Conservation (phyloP, 129 eudicot genomes). For the Gnaphalium uliginosum region DNA sequence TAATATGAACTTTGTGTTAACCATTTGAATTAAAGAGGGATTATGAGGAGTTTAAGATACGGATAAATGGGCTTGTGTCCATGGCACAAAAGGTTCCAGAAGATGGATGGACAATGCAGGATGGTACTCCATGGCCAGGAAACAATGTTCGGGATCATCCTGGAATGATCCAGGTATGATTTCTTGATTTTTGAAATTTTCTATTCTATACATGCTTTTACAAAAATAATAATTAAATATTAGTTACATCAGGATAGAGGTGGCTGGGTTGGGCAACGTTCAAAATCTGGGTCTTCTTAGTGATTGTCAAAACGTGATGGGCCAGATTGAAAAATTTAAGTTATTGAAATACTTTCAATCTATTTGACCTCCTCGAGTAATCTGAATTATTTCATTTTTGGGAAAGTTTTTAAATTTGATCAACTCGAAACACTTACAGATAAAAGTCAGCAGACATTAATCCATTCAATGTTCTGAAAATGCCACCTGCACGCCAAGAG, state of each 20-base stretch:
- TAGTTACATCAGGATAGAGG: not conserved
- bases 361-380: no score
- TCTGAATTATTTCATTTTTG: not conserved
- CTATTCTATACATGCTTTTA: not conserved
- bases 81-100: slow-evolving; percentile 75
- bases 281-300: no score
- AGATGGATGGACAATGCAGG: slow-evolving; percentile 87
- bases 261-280: not conserved
- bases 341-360: no score
- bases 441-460: no score
- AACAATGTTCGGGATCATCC: slow-evolving; percentile 83
- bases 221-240: not conserved
- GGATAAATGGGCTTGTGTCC: slow-evolving; percentile 64
- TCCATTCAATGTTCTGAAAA: not conserved
- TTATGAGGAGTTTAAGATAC: slow-evolving; percentile 72
- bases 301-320: not conserved
- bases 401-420: no score
- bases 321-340: not conserved
- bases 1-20: not conserved
- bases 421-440: not conserved
- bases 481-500: no score
- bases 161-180: slow-evolving; percentile 74
- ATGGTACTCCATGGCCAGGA: slow-evolving; percentile 88
- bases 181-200: not conserved
- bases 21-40: slow-evolving; percentile 47